These are phyloP conservation scores for Dissoconium aciculare DNA, from an alignment of 2,329 filamentous ascomycete genomes.

Conservation along the genomic window DNA sequence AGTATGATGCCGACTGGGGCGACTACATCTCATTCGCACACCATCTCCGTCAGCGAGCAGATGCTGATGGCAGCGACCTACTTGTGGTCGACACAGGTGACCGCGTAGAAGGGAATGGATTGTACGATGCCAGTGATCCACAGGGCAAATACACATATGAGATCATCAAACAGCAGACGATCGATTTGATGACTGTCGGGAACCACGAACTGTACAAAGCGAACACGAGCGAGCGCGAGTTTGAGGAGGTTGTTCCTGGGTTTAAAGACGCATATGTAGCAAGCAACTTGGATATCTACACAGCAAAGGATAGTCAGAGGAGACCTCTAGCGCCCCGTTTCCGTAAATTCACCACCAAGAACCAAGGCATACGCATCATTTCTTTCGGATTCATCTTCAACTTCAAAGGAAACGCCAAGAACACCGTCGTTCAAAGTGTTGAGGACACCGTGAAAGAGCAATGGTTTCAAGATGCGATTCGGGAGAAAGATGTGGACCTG, in stretches of 20 bases:
- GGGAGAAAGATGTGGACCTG: conserved; percentile 64
- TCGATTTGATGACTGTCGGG: conserved; percentile 74
- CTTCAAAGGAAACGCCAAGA: conserved; percentile 81
- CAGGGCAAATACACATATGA: conserved; percentile 82
- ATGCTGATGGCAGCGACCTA: conserved; percentile 65
- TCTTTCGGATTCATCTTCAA: conserved; percentile 93
- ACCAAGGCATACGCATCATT: conserved; percentile 66
- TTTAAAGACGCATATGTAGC: conserved; percentile 71
- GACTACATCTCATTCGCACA: conserved; percentile 90
- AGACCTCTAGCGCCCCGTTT: conserved; percentile 69
- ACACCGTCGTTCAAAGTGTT: conserved; percentile 69
- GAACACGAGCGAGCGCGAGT: conserved; percentile 64
- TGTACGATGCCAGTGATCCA: conserved; percentile 79
- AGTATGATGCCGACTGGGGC: conserved; percentile 93
- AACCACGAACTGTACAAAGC: conserved; percentile 91
- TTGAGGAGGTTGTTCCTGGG: conserved; percentile 64
- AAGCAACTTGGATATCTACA: conserved; percentile 81
- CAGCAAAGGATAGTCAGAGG: conserved; percentile 53
- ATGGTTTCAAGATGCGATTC: conserved; percentile 80
- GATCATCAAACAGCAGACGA: conserved; percentile 65
- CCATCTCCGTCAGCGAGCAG: conserved; percentile 64
- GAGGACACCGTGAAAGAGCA: conserved; percentile 64
- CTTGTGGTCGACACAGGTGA: conserved; percentile 94
- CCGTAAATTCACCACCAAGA: conserved; percentile 81
- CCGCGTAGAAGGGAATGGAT: conserved; percentile 80